Evolutionary conservation across 2,329 filamentous ascomycete genomes (phyloP), one percentile per base, ranked within the genome.

Genomic region (Plenodomus tracheiphilus): DNA sequence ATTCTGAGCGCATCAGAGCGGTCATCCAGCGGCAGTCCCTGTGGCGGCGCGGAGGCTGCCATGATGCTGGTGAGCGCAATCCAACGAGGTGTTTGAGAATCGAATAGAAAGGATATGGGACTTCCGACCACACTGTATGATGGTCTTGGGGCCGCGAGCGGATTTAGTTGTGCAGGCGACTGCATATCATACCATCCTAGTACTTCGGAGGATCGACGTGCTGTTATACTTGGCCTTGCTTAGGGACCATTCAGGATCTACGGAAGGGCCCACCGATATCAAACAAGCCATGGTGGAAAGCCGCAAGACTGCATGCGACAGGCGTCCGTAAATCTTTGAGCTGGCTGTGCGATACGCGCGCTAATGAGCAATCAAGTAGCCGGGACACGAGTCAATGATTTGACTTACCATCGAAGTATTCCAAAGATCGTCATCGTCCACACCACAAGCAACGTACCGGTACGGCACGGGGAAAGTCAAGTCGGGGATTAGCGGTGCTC

Each of bases 1-100:
- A 66, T 61, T 25, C 58, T 61, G 21, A 66, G 49, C 17, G 51
- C 53, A 16, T 64, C 55, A 1, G 59, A 54, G 13, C 63, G 61
- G 40, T 62, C 49, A 20, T 66, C 56, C 28, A 62, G 39, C 25
- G 63, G 63, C 21, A 59, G 46, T 13, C 46, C 46, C 30, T 41
- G 45, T 25, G 49, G 43, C 22, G 49, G 34, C 11, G 51, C 28
- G 6, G 50, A 34, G 5, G 43, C 44, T n/a, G 53, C 44, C 62
- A 65, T 65, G 35, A 38, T 50, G 38, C 25, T 7, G 9, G 4
- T 22, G 11, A 38, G 47, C 15, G 41, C n/a, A 18, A n/a, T 20
- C 15, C 17, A 3, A 17, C 17, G 21, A 32, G 28, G 6, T 22
- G 17, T 38, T 11, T 20, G 4, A 46, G 41, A 45, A 18, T 22